Base-by-base conservation (phyloP, 2,329 filamentous ascomycete species). In the Ophiostoma tasmaniense region DNA sequence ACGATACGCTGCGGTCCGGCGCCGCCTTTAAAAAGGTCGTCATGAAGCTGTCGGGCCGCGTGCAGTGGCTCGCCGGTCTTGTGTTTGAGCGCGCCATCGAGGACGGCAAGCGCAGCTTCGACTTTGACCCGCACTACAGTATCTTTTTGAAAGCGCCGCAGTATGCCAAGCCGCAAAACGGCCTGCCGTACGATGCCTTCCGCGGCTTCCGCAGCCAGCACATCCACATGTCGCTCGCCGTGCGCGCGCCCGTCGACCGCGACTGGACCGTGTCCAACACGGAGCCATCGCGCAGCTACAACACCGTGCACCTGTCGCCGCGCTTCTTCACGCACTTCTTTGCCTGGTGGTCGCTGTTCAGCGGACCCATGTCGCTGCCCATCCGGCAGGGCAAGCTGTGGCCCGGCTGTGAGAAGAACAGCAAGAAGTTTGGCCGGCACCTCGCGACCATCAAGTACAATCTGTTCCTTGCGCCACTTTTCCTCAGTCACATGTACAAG, bases 361-460 rank as follows among this genome's bases (percentile, higher is more conserved):
- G 93, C 10, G 93, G 94, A 1, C 90, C 94, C 10, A 93, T 98
- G 89, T 96, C 94, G 13, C 83, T 99, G 35, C 96, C 95, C 13
- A 90, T 99, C 69, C 91, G 95, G 0, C 96, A 99, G 80, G 95
- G 95, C 20, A 85, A 86, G 64, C 84, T 99, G 2, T 99, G 93
- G 88, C 94, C 93, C 6, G 93, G 92, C 0, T 86, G 93, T 30
- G 95, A 97, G 74, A 97, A 97, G 82, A 95, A 92, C 64, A 97
- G 92, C 82, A 99, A 99, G 81, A 99, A 99, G 77, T 99, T 99
- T 77, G 94, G 94, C 17, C 87, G 95, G 66, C 96, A 99, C 79
- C 82, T 99, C 71, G 94, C 93, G n/a, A 99, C 96, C 10, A 93
- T 99, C 82, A 99, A 99, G 81, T 98, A 98, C 80, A 97, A 94